Evolutionary conservation across 1,284 basidiomycete species (phyloP), one percentile per base, ranked within the genome.

Genomic region (Dichomitus squalens): DNA sequence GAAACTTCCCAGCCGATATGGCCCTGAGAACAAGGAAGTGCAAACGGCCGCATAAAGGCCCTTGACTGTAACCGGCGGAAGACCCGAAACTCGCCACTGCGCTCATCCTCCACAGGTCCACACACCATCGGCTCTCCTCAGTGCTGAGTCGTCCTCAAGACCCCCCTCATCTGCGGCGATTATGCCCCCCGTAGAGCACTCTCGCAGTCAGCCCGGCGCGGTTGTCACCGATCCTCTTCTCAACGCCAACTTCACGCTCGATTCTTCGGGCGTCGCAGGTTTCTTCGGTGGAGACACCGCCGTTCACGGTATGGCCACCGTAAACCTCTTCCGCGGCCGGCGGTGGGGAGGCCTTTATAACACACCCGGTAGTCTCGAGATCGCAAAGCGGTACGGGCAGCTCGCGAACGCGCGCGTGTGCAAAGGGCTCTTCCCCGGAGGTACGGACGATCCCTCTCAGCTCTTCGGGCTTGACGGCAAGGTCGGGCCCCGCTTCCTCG

Each of bases 231-330:
- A 53, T 9, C 25, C 53, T 1, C 63, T 60, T 5, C 47, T 60
- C 18, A 34, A 55, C 21, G 33, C 44, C n/a, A 21, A 35, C 16
- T 61, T 64, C 39, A 59, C 63, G 9, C 58, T 64, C 50, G 59
- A 61, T 50, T 64, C 63, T 9, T 61, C 59, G 6, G 59, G 63
- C 21, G 63, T 64, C 38, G 63, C 63, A 4, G 63, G 63, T 41
- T 64, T 64, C 59, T 64, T 64, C 44, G 63, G 63, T 11, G 63
- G 63, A 3, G 59, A 64, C 25, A 51, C 51, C 43, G 63, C 63
- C 4, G 63, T 64, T 3, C 46, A 54, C 11, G 63, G 49, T 12
- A 64, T 64, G 63, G 63, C 63, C 6, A 64, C 63, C 34, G 57
- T 64, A 6, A 58, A 61, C 53, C 59, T 64, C 14, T 55, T 57